Base-by-base conservation (phyloP, 495 filamentous ascomycete genomes). In the Penicillium lividum region DNA sequence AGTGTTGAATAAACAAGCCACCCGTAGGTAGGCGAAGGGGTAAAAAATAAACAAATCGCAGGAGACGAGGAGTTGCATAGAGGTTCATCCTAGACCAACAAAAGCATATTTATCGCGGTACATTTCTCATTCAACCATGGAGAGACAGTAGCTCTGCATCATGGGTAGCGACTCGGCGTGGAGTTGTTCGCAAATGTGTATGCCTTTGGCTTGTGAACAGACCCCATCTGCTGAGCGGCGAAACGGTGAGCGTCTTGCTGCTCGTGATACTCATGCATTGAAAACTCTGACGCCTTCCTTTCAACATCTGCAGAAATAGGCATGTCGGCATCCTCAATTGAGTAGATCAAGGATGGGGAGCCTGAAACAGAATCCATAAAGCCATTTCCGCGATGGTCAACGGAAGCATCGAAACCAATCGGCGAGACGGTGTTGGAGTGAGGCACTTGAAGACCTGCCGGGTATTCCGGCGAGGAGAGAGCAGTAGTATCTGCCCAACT, bases 131-230 rank as follows among this genome's bases (percentile, higher is more conserved):
- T 58, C 54, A 67, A 58, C 64, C 59, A 60, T 67, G 34, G 49
- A 36, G 33, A 58, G 27, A 54, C 40, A 47, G 42, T 54, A 42
- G 18, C 44, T 27, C 29, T 63, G 18, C 36, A 67, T 7, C 51
- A 63, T 52, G 67, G 59, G 56, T 78, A 80, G 62, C 77, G 66
- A 53, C 63, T 73, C 34, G 73, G 69, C 27, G 76, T 76, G 52
- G 69, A 64, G 58, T 78, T 77, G 58, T 73, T 72, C 15, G 64
- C 55, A 64, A 80, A 80, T 31, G 73, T 73, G 52, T 77, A 81
- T 28, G 66, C 71, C 62, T 77, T 77, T 11, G 73, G 69, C 56
- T 73, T 73, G 40, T 77, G 73, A 9, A 56, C 51, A 40, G 68
- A 70, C 22, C 69, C 62, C 52, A 79, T 61, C 53, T 78, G 76